Conservation (phyloP, 2,329 filamentous ascomycete genomes). For the Alternaria brassicicola region DNA sequence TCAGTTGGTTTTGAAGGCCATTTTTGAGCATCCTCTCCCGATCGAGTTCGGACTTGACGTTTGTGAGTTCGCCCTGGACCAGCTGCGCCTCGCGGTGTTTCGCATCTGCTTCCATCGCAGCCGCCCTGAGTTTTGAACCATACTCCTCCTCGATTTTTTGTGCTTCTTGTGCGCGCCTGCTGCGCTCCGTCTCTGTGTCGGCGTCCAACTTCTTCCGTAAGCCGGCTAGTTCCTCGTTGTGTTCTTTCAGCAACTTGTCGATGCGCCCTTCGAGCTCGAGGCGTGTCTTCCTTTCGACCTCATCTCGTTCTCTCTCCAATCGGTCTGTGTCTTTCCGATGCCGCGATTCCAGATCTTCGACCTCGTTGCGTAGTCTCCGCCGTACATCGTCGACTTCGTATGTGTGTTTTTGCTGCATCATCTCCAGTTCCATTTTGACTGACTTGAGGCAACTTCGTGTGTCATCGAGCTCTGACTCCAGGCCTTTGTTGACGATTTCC, state of each 20-base stretch:
- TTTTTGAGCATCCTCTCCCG: slow-evolving; percentile 67
- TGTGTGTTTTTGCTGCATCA: slow-evolving; percentile 59
- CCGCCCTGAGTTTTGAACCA: slow-evolving; percentile 61
- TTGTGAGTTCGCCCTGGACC: slow-evolving; percentile 59
- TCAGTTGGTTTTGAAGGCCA: slow-evolving; percentile 62
- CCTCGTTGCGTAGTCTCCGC: slow-evolving; percentile 61
- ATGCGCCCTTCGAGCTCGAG: slow-evolving; percentile 59
- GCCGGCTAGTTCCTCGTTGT: slow-evolving; percentile 71
- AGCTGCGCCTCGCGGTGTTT: slow-evolving; percentile 62
- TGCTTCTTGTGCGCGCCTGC: slow-evolving; percentile 65
- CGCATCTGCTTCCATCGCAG: slow-evolving; percentile 63
- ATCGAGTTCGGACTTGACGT: slow-evolving; percentile 50
- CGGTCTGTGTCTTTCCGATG: slow-evolving; percentile 64
- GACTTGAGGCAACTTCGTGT: slow-evolving; percentile 60
- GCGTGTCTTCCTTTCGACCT: slow-evolving; percentile 52
- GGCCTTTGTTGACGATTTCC: slow-evolving; percentile 57
- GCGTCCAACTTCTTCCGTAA: slow-evolving; percentile 67
- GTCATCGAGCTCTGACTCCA: slow-evolving; percentile 73
- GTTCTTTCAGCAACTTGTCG: slow-evolving; percentile 63
- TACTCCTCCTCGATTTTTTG: slow-evolving; percentile 65
- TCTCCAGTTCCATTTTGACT: slow-evolving; percentile 58
- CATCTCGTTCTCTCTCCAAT: slow-evolving; percentile 58
- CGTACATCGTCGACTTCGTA: slow-evolving; percentile 59
- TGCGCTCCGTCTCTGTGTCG: slow-evolving; percentile 71
- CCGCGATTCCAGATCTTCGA: slow-evolving; percentile 61